A percentile compares a stretch with the other conserved stretches of the same genome.
Conservation (phyloP, 2,329 filamentous ascomycete genomes). For the Trichoderma brevicompactum region DNA sequence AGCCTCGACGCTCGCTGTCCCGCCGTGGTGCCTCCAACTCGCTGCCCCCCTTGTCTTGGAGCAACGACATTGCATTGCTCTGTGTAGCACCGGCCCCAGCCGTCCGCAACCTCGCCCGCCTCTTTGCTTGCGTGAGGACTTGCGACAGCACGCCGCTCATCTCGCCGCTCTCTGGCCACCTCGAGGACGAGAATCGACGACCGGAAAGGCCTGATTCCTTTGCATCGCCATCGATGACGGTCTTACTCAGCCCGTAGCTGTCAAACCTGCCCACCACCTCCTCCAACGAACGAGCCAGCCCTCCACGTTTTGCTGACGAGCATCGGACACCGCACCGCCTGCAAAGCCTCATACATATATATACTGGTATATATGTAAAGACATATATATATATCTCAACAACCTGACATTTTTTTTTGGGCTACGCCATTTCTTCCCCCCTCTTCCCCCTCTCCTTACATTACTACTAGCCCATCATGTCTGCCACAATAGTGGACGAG, state of each 20-base stretch:
- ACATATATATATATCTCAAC: slow-evolving; percentile 15
- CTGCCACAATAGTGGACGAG: slow-evolving; percentile 58
- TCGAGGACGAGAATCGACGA: not conserved
- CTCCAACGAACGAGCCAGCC: not conserved
- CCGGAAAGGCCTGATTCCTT: slow-evolving; percentile 11
- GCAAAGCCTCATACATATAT: slow-evolving; percentile 8
- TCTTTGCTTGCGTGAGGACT: slow-evolving; percentile 5
- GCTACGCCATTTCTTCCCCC: not conserved
- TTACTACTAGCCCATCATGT: slow-evolving; percentile 42
- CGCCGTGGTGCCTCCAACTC: slow-evolving; percentile 12
- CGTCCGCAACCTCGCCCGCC: slow-evolving; percentile 12
- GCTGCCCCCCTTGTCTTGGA: slow-evolving; percentile 19
- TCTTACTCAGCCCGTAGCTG: slow-evolving; percentile 21
- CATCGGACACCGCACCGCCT: slow-evolving; percentile 19
- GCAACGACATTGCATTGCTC: slow-evolving; percentile 14
- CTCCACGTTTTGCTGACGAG: slow-evolving; percentile 21
- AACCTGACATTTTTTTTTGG: slow-evolving; percentile 5
- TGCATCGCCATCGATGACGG: slow-evolving; percentile 27
- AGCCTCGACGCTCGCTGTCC: slow-evolving; percentile 4
- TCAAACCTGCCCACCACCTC: slow-evolving; percentile 13
- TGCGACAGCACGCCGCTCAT: slow-evolving; percentile 11
- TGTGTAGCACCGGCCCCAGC: slow-evolving; percentile 25
- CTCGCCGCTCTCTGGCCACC: slow-evolving; percentile 1
- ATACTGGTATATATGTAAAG: slow-evolving; percentile 4
- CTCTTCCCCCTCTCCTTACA: not conserved